Evolutionary conservation across 1,284 basidiomycete species (phyloP).

Genomic region (Leccinum subrobustum): DNA sequence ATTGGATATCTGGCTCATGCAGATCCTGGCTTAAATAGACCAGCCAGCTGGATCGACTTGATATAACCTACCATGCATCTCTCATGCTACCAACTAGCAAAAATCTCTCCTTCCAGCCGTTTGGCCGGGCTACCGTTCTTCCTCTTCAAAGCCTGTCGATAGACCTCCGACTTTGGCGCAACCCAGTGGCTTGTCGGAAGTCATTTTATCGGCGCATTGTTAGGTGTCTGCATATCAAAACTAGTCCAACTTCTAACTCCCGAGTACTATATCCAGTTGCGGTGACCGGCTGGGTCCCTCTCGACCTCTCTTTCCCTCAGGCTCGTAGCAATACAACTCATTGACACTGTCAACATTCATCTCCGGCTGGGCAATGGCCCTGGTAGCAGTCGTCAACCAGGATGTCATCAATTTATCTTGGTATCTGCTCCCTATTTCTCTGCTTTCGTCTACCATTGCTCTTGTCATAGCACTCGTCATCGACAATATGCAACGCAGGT

Average conservation of each 20-base stretch:
- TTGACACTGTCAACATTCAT: constrained; percentile 46
- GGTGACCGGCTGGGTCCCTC: constrained; percentile 57
- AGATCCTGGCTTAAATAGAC: neutral
- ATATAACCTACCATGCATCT: too few species aligned
- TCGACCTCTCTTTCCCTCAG: constrained; percentile 46
- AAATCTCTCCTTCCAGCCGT: neutral
- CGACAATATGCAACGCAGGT: constrained; percentile 59
- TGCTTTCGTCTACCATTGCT: constrained; percentile 51
- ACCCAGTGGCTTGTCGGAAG: constrained; percentile 50
- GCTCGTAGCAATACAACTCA: constrained; percentile 44
- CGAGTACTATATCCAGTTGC: constrained; percentile 43
- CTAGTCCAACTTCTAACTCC: constrained; percentile 47
- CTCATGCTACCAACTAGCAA: neutral
- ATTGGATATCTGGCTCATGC: neutral
- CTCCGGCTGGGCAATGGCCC: constrained; percentile 55
- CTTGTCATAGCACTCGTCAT: constrained; percentile 51
- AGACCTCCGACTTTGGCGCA: constrained; percentile 50
- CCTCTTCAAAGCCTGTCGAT: constrained; percentile 39
- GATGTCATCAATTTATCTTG: constrained; percentile 51
- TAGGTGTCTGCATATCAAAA: constrained; percentile 37
- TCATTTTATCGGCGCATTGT: constrained; percentile 20
- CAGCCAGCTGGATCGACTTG: neutral
- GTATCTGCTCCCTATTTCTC: constrained; percentile 61
- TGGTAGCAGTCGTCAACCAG: constrained; percentile 46
- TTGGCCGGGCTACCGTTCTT: constrained; percentile 16